Conservation (phyloP, 176 grass and related monocot genomes). For the Carex littledalei region DNA sequence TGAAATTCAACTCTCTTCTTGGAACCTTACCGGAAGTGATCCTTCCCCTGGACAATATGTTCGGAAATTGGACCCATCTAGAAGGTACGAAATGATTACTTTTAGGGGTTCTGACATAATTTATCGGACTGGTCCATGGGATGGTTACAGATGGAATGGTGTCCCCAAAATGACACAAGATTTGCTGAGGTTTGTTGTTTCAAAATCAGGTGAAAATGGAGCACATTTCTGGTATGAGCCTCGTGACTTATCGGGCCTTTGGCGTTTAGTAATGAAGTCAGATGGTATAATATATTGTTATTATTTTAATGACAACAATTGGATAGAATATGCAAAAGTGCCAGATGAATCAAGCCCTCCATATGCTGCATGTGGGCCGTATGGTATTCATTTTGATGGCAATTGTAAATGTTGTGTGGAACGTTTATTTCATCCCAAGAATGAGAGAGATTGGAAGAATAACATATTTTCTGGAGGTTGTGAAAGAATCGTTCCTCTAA, state of each 20-base stretch:
- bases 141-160: neutral
- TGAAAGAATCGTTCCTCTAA: neutral
- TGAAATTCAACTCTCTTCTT: conserved; percentile 2
- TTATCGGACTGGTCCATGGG: conserved; percentile 7
- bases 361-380: neutral
- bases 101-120: neutral
- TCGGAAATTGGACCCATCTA: neutral
- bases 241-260: neutral
- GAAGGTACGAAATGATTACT: neutral
- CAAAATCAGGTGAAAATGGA: neutral
- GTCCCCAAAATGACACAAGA: neutral
- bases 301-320: neutral
- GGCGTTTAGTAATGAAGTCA: neutral
- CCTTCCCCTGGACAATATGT: conserved; percentile 1
- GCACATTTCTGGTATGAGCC: neutral
- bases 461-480: neutral
- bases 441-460: neutral
- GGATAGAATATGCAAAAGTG: neutral
- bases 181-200: neutral
- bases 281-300: neutral
- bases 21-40: neutral
- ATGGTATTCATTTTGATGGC: neutral
- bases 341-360: neutral
- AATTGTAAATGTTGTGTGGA: neutral
- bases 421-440: neutral